Base-by-base conservation (phyloP, 495 filamentous ascomycete species). In the Chaetomium cochliodes region DNA sequence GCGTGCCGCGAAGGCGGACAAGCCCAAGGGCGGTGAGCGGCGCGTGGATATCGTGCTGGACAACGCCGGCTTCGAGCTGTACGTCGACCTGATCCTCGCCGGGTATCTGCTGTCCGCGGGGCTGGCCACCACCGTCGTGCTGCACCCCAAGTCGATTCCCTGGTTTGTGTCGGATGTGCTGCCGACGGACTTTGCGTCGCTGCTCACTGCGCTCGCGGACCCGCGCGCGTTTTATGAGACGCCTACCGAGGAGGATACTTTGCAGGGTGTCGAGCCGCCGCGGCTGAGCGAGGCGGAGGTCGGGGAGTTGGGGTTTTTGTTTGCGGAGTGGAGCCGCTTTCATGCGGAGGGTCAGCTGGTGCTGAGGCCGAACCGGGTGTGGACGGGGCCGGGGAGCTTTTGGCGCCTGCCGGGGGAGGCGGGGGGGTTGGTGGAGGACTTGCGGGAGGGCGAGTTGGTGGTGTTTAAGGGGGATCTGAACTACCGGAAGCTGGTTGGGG, bases 91-190 rank as follows among this genome's bases (percentile, higher is more conserved):
- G 13, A 87, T 97, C 51, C 82, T 98, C 3, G 92, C 90, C 6
- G 94, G 92, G 3, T 98, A 94, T 71, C 81, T 98, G 4, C 80
- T 98, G 8, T 86, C 88, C 0, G 77, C 90, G 5, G 90, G 88
- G 0, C 82, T 98, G 20, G 94, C 93, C 1, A 96, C 93, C 0
- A 86, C 84, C 7, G 81, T 98, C 16, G 87, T 97, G n/a, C 84
- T 98, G 9, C 92, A 96, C 72, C 91, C 94, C 6, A 98, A 98
- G 77, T 85, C 85, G 41, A 90, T 98, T 58, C 94, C 94, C 0
- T 98, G 94, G 94, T 98, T 98, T 68, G 94, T 98, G 52, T 96
- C 92, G 0, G 94, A 98, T 69, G 94, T 98, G 15, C 75, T 96
- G 13, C 91, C 92, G 0, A 82, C 77, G 26, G 94, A 98, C 71